Conservation (phyloP, 225 moss, liverwort and hornwort species). For the Climacium dendroides region DNA sequence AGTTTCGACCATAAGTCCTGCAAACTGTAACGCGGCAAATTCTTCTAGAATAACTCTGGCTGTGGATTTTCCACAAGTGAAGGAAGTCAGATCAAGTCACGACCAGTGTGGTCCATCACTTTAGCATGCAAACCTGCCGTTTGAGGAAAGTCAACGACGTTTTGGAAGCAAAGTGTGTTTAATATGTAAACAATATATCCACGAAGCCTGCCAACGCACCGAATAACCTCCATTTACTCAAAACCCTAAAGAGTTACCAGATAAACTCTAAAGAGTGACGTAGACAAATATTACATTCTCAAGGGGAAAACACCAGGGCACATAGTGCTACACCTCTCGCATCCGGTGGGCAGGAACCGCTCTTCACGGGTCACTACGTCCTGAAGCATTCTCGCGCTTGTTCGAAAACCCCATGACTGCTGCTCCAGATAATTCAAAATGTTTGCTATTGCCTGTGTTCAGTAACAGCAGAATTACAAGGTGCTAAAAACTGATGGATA, state of each 20-base stretch:
- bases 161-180: neutral
- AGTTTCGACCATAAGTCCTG: neutral
- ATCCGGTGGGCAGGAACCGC: slow-evolving; percentile 47
- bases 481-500: neutral
- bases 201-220: neutral
- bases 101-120: neutral
- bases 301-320: neutral
- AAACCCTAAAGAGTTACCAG: neutral
- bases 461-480: neutral
- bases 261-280: neutral
- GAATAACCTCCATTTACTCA: neutral
- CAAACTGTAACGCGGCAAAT: neutral
- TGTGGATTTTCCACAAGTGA: neutral
- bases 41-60: neutral
- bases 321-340: slow-evolving; percentile 12
- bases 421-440: slow-evolving; percentile 49
- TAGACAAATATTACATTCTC: neutral
- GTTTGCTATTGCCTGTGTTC: slow-evolving; percentile 45
- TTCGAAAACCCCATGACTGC: slow-evolving; percentile 44
- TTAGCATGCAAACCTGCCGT: neutral
- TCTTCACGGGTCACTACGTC: slow-evolving; percentile 5
- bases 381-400: slow-evolving; percentile 37
- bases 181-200: neutral
- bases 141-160: neutral
- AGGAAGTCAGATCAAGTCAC: neutral